Evolutionary conservation across 129 eudicot species (phyloP).

Genomic region (Flaveria trinervia): DNA sequence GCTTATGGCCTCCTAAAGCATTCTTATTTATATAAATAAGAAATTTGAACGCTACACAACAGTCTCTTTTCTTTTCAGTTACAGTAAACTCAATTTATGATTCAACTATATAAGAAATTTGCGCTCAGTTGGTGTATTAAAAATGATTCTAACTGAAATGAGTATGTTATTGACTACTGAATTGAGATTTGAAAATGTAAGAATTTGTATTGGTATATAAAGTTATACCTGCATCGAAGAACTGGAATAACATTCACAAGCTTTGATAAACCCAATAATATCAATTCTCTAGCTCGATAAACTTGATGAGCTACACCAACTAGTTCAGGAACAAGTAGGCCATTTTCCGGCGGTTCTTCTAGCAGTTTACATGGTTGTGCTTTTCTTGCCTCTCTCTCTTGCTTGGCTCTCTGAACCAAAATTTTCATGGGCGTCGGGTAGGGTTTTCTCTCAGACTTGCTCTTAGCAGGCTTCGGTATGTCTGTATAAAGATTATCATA

Average conservation of each 20-base stretch:
- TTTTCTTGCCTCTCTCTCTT: slow-evolving; percentile 59
- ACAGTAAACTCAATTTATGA: background rate
- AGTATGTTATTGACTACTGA: background rate
- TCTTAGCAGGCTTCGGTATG: slow-evolving; percentile 45
- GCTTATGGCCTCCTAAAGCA: background rate
- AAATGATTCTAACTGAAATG: background rate
- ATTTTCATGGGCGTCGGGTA: slow-evolving; percentile 67
- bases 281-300: slow-evolving; percentile 46
- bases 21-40: too few relatives aligned
- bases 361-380: slow-evolving; percentile 53
- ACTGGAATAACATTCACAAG: slow-evolving; percentile 44
- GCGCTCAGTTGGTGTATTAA: background rate
- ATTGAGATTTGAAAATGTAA: background rate
- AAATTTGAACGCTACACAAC: background rate
- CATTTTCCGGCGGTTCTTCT: slow-evolving; percentile 59
- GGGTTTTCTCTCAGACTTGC: slow-evolving; percentile 67
- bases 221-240: slow-evolving; percentile 56
- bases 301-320: slow-evolving; percentile 53
- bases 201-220: background rate
- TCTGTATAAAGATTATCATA: slow-evolving; percentile 39
- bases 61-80: background rate
- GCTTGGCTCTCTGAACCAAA: slow-evolving; percentile 56
- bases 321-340: slow-evolving; percentile 67
- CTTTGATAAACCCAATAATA: slow-evolving; percentile 51
- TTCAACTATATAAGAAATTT: background rate